These are phyloP conservation scores for Arthrobotrys musiformis DNA, from an alignment of 2,329 filamentous ascomycete genomes.

Conservation along the genomic window DNA sequence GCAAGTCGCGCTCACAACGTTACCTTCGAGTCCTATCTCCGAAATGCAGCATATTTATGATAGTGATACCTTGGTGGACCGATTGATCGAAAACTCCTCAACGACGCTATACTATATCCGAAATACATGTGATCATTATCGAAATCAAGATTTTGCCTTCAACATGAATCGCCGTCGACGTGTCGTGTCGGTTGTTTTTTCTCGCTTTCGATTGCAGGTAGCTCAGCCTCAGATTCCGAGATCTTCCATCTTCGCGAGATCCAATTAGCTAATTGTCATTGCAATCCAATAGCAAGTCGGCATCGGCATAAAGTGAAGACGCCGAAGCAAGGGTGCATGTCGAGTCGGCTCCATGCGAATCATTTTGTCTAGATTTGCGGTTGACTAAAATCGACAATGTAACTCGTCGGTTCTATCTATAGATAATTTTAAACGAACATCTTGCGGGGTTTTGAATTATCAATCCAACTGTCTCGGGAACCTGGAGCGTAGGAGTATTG, in stretches of 20 bases:
- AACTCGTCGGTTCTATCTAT: constrained; percentile 5
- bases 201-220: neutral
- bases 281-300: neutral
- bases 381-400: neutral
- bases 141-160: constrained; percentile 9
- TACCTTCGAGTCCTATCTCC: neutral
- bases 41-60: neutral
- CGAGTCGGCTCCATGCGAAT: no score
- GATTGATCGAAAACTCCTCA: neutral
- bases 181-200: neutral
- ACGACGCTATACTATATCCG: neutral
- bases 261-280: constrained; percentile 14
- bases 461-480: neutral
- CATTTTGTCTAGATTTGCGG: neutral
- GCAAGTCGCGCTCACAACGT: no score
- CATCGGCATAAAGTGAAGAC: neutral
- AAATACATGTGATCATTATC: neutral
- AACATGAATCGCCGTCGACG: neutral
- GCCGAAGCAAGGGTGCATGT: constrained; percentile 11
- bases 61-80: neutral
- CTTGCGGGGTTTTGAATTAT: neutral
- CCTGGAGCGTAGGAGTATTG: neutral
- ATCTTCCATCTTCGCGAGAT: neutral
- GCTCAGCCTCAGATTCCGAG: constrained; percentile 13
- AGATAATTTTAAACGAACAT: neutral